Conservation (phyloP, 169 alveolate genomes). For the Neospora caninum region DNA sequence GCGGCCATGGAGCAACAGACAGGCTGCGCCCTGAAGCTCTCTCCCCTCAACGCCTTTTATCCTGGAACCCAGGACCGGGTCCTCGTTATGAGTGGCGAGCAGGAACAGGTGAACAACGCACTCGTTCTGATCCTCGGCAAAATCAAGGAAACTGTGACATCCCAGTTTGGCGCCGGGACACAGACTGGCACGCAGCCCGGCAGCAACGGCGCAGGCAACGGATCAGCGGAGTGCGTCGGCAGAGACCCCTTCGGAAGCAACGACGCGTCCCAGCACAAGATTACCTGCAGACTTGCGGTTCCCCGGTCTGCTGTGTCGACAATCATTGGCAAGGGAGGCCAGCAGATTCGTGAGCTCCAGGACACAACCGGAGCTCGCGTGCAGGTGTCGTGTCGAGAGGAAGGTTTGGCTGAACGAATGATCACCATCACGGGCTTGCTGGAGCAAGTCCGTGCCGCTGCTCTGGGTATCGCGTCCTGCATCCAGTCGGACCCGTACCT, state of each 20-base stretch:
- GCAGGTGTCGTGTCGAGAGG: slow-evolving; percentile 57
- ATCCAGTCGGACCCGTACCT: slow-evolving; percentile 55
- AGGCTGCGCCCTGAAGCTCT: slow-evolving; percentile 57
- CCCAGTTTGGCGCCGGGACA: background rate
- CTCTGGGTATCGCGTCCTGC: slow-evolving; percentile 9
- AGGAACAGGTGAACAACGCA: slow-evolving; percentile 61
- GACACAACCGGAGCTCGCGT: slow-evolving; percentile 43
- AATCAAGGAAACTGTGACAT: slow-evolving; percentile 24
- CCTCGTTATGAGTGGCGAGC: slow-evolving; percentile 53
- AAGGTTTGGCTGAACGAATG: slow-evolving; percentile 58
- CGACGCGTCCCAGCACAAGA: background rate
- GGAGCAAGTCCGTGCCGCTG: slow-evolving; percentile 47
- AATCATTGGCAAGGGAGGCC: slow-evolving; percentile 69
- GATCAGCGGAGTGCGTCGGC: background rate
- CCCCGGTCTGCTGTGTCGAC: slow-evolving; percentile 66
- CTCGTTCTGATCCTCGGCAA: slow-evolving; percentile 36
- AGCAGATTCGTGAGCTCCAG: slow-evolving; percentile 45
- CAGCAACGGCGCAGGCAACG: background rate
- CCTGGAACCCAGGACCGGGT: slow-evolving; percentile 65
- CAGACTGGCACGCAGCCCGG: background rate
- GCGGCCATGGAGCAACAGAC: slow-evolving; percentile 48
- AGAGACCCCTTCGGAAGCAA: background rate
- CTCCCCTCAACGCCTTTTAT: slow-evolving; percentile 44
- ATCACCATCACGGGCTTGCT: slow-evolving; percentile 35
- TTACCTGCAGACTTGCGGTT: slow-evolving; percentile 41